These are phyloP conservation scores for Solanum rostratum DNA, from an alignment of 257 asterid species.

Conservation along the genomic window DNA sequence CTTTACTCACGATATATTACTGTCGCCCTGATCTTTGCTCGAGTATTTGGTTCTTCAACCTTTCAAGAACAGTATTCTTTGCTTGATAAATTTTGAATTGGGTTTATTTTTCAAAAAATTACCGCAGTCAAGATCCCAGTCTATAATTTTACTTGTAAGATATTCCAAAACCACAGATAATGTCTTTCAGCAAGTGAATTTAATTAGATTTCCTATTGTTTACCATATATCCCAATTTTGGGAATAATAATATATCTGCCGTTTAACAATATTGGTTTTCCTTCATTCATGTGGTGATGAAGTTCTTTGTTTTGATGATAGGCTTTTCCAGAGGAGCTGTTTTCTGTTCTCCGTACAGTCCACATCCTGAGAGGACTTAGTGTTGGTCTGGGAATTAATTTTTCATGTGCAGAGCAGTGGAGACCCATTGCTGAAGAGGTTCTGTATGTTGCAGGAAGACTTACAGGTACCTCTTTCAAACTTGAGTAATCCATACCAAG, in stretches of 20 bases:
- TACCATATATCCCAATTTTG: not conserved
- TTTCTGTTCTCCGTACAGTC: slow-evolving; percentile 92
- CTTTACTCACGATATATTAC: not conserved
- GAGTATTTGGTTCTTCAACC: not conserved
- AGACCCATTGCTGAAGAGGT: slow-evolving; percentile 92
- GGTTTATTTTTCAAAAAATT: not conserved
- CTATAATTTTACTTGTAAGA: not conserved
- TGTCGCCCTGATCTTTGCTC: not conserved
- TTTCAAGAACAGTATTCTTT: not conserved
- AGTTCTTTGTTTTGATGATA: slow-evolving; percentile 5
- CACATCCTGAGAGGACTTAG: slow-evolving; percentile 93
- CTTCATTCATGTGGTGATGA: not conserved
- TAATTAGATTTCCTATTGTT: not conserved
- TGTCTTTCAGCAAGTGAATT: not conserved
- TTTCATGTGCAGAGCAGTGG: slow-evolving; percentile 95
- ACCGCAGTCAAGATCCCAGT: not conserved
- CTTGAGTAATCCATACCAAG: not conserved
- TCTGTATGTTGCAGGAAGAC: slow-evolving; percentile 61
- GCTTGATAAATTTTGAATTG: not conserved
- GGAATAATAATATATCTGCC: not conserved
- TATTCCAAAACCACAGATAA: not conserved
- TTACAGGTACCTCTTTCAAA: slow-evolving; percentile 29
- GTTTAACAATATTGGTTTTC: not conserved
- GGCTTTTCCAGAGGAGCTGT: slow-evolving; percentile 97
- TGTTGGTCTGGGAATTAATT: slow-evolving; percentile 88